Evolutionary conservation across 306 rosid species (phyloP).

Genomic region (Bauhinia variegata): DNA sequence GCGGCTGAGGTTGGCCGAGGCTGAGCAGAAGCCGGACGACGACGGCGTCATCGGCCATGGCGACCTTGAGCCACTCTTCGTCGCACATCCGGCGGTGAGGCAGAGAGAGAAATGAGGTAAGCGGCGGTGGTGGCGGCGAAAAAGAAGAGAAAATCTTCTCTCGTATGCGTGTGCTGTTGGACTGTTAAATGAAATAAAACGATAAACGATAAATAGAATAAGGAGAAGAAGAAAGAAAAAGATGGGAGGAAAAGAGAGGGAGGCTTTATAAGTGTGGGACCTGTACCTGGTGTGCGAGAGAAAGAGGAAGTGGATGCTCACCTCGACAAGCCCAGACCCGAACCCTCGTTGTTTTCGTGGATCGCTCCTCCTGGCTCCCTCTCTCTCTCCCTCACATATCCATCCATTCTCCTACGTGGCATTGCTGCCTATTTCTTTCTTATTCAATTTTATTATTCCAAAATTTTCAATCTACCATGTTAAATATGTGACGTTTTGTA

Average conservation of each 20-base stretch:
- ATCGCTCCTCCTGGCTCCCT: neutral
- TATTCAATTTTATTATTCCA: too few species aligned
- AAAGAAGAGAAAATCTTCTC: neutral
- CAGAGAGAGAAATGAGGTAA: constrained; percentile 5
- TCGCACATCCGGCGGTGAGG: constrained; percentile 38
- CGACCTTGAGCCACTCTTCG: constrained; percentile 69
- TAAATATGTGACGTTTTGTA: too few species aligned
- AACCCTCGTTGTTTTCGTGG: constrained; percentile 2
- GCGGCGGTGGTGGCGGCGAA: constrained; percentile 11
- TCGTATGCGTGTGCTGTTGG: constrained; percentile 24
- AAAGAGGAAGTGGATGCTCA: neutral
- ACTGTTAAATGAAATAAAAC: too few species aligned
- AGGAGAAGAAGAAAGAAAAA: neutral
- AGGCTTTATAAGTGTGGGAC: neutral
- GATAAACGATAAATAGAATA: too few species aligned
- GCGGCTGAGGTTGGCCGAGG: constrained; percentile 35
- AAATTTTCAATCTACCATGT: too few species aligned
- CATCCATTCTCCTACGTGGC: constrained; percentile 30
- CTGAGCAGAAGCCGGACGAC: constrained; percentile 62
- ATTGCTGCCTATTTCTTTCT: too few species aligned
- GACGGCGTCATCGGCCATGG: constrained; percentile 62
- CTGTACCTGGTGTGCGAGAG: neutral
- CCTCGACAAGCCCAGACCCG: constrained; percentile 25
- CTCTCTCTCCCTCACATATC: too few species aligned
- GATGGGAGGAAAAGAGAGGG: neutral